Conservation (phyloP, 1,284 basidiomycete species). For the Clitocybe nebularis region DNA sequence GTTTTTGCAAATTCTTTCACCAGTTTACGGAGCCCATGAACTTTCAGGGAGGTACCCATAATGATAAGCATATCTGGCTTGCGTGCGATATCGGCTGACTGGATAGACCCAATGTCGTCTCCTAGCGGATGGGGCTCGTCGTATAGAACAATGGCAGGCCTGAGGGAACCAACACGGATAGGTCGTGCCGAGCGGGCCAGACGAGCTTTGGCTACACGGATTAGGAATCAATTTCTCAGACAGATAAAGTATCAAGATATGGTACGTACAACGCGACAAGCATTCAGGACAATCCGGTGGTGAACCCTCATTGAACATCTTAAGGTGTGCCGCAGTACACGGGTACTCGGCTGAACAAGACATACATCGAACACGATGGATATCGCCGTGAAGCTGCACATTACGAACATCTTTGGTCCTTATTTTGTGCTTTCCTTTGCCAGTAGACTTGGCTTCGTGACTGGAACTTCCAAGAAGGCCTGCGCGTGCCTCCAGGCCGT, state of each 20-base stretch:
- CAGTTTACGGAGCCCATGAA: conserved; percentile 89
- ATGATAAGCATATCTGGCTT: conserved; percentile 91
- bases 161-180: conserved; percentile 72
- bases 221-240: conserved; percentile 12
- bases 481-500: conserved; percentile 82
- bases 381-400: conserved; percentile 90
- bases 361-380: conserved; percentile 82
- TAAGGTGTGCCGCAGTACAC: conserved; percentile 59
- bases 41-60: conserved; percentile 95
- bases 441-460: conserved; percentile 43
- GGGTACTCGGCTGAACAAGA: conserved; percentile 76
- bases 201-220: conserved; percentile 62
- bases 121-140: conserved; percentile 87
- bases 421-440: conserved; percentile 63
- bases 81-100: conserved; percentile 66
- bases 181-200: conserved; percentile 78
- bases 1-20: conserved; percentile 90
- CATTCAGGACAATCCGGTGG: conserved; percentile 86
- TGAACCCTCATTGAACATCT: conserved; percentile 60
- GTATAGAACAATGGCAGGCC: conserved; percentile 88
- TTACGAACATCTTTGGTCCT: conserved; percentile 72
- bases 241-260: conserved; percentile 8
- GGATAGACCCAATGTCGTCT: conserved; percentile 79
- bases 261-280: conserved; percentile 63
- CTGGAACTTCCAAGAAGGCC: conserved; percentile 70